Percentiles rank a stretch among this genome's conserved stretches.
Conservation (phyloP, 306 rosid species). For the Quercus rubra region DNA sequence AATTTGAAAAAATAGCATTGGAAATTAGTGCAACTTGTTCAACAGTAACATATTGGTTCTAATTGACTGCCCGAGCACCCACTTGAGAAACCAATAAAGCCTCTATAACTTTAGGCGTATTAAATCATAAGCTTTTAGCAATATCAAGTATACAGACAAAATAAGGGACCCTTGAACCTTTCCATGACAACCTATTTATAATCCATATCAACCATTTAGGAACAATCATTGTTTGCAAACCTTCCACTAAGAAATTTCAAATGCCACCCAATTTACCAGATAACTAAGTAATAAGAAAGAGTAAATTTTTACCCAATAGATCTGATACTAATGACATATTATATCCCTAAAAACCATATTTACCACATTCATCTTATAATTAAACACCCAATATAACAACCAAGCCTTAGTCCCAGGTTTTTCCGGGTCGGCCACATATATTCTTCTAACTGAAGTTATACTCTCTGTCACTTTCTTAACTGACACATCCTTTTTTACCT, state of each 20-base stretch:
- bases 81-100: neutral
- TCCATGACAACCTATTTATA: neutral
- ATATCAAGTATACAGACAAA: neutral
- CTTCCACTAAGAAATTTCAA: no score
- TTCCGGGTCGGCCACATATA: no score
- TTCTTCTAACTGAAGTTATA: no score
- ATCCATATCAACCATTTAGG: neutral
- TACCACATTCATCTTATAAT: neutral
- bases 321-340: neutral
- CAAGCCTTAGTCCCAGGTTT: no score
- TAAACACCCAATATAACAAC: neutral
- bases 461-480: no score
- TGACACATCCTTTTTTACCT: conserved; percentile 24
- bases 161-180: neutral
- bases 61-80: neutral
- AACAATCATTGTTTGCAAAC: neutral
- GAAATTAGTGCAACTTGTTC: neutral
- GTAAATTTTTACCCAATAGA: neutral
- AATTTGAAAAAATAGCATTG: neutral
- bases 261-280: no score
- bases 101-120: neutral
- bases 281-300: neutral
- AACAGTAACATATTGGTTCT: neutral
- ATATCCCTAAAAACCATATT: neutral
- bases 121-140: neutral